Conservation (phyloP, 2,329 filamentous ascomycete species). For the Metarhizium guizhouense region DNA sequence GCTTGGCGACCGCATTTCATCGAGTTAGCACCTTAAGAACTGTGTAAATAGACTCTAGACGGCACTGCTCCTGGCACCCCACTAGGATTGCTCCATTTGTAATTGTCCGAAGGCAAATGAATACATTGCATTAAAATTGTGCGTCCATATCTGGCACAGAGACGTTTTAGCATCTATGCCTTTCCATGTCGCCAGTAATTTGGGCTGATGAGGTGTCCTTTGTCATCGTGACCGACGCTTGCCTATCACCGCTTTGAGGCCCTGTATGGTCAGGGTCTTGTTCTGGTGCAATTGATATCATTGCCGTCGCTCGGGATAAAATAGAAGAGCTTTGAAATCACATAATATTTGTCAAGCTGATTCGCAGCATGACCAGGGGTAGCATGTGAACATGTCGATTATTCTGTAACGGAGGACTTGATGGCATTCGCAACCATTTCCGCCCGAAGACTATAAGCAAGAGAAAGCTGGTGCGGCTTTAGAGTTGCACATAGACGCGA, state of each 20-base stretch:
- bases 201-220: neutral
- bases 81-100: conserved; percentile 3
- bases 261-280: too few species aligned
- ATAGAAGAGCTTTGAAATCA: too few species aligned
- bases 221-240: neutral
- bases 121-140: neutral
- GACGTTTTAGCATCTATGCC: neutral
- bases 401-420: too few species aligned
- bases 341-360: too few species aligned
- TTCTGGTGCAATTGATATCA: too few species aligned
- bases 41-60: conserved; percentile 35
- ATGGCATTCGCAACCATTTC: too few species aligned
- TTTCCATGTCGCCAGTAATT: neutral
- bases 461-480: too few species aligned
- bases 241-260: neutral
- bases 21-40: conserved; percentile 9
- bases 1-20: neutral
- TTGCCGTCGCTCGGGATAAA: too few species aligned
- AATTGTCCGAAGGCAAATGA: neutral
- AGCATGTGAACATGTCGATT: too few species aligned
- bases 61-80: conserved; percentile 12
- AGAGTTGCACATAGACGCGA: too few species aligned
- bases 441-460: too few species aligned
- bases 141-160: neutral
- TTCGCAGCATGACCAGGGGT: too few species aligned